A percentile compares a stretch with the other conserved stretches of the same genome.
Conservation (phyloP, 352 stramenopile species). For the Phytophthora sp. region DNA sequence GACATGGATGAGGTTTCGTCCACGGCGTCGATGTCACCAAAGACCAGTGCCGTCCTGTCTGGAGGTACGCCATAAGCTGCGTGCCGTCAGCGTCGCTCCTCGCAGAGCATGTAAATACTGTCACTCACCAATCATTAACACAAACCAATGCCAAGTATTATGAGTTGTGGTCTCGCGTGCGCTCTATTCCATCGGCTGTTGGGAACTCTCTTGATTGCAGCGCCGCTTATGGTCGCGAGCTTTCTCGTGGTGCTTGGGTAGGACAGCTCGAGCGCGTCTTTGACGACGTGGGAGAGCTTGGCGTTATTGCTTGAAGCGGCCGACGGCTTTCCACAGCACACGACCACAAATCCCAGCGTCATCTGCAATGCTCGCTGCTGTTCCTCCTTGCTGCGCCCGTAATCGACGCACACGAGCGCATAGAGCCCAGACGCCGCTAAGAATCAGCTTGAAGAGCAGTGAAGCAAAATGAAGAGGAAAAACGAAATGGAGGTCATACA, state of each 20-base stretch:
- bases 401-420: no score
- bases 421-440: no score
- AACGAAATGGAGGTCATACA: conserved; percentile 13
- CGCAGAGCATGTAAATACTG: conserved; percentile 26
- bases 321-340: conserved; percentile 11
- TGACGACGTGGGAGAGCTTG: conserved; percentile 2
- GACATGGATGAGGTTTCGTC: conserved; percentile 35
- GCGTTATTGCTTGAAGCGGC: conserved; percentile 19
- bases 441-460: no score
- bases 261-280: conserved; percentile 2
- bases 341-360: conserved; percentile 12
- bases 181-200: conserved; percentile 26
- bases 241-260: background rate
- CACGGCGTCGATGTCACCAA: conserved; percentile 32
- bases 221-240: background rate
- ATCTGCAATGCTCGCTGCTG: conserved; percentile 7
- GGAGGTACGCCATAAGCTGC: conserved; percentile 11
- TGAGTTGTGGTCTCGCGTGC: conserved; percentile 24
- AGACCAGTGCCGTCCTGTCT: conserved; percentile 37
- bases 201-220: background rate
- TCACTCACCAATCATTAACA: conserved; percentile 23
- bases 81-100: background rate
- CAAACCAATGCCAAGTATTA: conserved; percentile 27
- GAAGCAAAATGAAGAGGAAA: background rate
- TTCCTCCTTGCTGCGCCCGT: background rate